Evolutionary conservation across 495 filamentous ascomycete species (phyloP).

Genomic region (Sphaerosporella brunnea): DNA sequence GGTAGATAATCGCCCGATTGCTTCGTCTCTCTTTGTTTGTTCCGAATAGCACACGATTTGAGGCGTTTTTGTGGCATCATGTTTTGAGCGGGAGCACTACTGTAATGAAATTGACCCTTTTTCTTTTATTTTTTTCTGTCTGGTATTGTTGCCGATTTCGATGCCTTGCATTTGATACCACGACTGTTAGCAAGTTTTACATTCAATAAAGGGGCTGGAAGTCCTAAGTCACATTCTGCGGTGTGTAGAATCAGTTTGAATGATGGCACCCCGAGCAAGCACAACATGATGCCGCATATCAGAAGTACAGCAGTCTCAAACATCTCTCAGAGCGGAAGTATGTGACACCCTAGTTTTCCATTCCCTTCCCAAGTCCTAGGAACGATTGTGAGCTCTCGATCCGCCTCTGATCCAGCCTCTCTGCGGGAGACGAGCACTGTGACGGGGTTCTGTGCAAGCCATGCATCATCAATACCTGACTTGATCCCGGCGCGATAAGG

Average conservation of each 20-base stretch:
- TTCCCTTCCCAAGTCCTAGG: constrained; percentile 76
- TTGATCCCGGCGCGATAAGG: too few relatives aligned
- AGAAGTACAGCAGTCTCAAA: too few relatives aligned
- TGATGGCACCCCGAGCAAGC: too few relatives aligned
- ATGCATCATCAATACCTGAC: neutral
- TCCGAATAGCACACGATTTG: neutral
- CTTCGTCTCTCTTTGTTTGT: neutral
- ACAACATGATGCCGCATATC: neutral
- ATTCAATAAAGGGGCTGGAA: neutral
- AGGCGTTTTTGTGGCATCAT: neutral
- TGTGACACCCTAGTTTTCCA: constrained; percentile 60
- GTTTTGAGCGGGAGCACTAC: neutral
- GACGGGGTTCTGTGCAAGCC: constrained; percentile 28
- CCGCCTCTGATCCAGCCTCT: constrained; percentile 28
- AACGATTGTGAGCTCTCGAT: constrained; percentile 50
- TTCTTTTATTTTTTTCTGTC: neutral
- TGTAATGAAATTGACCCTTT: neutral
- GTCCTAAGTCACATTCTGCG: neutral
- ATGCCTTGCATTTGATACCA: neutral
- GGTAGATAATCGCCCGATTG: neutral
- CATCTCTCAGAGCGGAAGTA: constrained; percentile 18
- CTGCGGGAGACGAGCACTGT: constrained; percentile 42
- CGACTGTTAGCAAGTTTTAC: neutral
- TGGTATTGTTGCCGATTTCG: too few relatives aligned
- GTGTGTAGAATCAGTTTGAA: neutral